Conservation (phyloP, 2,329 filamentous ascomycete genomes). For the Alternaria ethzedia region DNA sequence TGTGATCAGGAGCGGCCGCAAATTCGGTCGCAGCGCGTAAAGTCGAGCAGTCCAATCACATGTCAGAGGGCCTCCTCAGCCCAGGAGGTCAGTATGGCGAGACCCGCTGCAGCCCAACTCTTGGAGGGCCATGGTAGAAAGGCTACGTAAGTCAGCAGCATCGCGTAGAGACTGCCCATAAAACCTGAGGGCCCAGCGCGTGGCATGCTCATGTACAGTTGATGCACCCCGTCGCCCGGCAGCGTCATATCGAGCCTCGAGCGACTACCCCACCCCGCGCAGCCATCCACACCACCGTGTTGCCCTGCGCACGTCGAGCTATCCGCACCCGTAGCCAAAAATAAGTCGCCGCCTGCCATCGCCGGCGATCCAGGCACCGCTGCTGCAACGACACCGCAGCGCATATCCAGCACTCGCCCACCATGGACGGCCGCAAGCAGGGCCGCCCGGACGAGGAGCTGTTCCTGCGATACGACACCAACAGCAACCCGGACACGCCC, state of each 20-base stretch:
- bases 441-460: constrained; percentile 81
- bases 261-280: constrained; percentile 28
- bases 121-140: constrained; percentile 18
- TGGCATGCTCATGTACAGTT: constrained; percentile 6
- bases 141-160: constrained; percentile 37
- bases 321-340: constrained; percentile 34
- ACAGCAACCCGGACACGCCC: constrained; percentile 67
- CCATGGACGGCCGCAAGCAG: constrained; percentile 60
- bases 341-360: constrained; percentile 30
- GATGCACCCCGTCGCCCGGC: constrained; percentile 12
- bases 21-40: constrained; percentile 43
- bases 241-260: constrained; percentile 15
- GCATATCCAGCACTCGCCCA: background rate
- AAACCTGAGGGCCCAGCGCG: constrained; percentile 12
- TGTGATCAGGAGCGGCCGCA: constrained; percentile 34
- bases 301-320: constrained; percentile 15
- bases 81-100: constrained; percentile 14
- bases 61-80: constrained; percentile 23
- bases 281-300: constrained; percentile 12
- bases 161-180: constrained; percentile 24
- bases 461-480: constrained; percentile 65
- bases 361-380: constrained; percentile 28
- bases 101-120: constrained; percentile 34
- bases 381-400: constrained; percentile 8
- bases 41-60: constrained; percentile 31